phyloP scores from a whole-genome alignment of 257 asterid species.

The Thymus quinquecostatus region DNA sequence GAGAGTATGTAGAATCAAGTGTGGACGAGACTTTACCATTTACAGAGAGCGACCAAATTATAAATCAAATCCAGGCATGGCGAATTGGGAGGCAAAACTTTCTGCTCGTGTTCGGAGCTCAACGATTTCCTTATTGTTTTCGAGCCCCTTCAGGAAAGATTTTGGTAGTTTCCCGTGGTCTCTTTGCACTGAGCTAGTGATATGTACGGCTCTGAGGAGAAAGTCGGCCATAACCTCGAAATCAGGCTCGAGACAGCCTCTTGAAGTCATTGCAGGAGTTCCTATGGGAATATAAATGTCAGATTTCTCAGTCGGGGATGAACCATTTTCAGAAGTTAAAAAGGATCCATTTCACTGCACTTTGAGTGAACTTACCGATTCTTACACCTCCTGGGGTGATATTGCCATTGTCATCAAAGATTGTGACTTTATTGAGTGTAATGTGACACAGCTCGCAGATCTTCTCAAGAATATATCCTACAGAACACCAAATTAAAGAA shows the following conservation, averaged over 20 bases:
- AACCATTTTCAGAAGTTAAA: conserved; percentile 14
- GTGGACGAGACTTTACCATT: too few relatives aligned
- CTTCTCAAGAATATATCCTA: conserved; percentile 85
- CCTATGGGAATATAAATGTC: conserved; percentile 46
- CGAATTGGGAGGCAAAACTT: conserved; percentile 81
- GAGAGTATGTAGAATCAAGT: too few relatives aligned
- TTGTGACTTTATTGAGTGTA: conserved; percentile 79
- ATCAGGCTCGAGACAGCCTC: conserved; percentile 89
- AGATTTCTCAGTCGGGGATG: conserved; percentile 10
- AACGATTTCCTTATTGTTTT: conserved; percentile 72
- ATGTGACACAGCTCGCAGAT: conserved; percentile 85
- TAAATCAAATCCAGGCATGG: conserved; percentile 85
- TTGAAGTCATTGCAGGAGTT: conserved; percentile 97
- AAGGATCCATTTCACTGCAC: neutral
- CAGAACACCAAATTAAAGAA: conserved; percentile 26
- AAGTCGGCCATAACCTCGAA: conserved; percentile 81
- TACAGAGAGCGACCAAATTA: conserved; percentile 25
- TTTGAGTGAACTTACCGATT: conserved; percentile 58
- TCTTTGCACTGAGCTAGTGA: conserved; percentile 69
- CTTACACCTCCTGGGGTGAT: conserved; percentile 90
- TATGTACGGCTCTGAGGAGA: conserved; percentile 80
- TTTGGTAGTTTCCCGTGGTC: conserved; percentile 74
- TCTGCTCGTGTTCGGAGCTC: conserved; percentile 81
- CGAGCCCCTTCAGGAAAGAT: conserved; percentile 71
- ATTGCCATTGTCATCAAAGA: conserved; percentile 81